phyloP scores from a whole-genome alignment of 345 rosid genomes.

The Citrus mangshanensis region DNA sequence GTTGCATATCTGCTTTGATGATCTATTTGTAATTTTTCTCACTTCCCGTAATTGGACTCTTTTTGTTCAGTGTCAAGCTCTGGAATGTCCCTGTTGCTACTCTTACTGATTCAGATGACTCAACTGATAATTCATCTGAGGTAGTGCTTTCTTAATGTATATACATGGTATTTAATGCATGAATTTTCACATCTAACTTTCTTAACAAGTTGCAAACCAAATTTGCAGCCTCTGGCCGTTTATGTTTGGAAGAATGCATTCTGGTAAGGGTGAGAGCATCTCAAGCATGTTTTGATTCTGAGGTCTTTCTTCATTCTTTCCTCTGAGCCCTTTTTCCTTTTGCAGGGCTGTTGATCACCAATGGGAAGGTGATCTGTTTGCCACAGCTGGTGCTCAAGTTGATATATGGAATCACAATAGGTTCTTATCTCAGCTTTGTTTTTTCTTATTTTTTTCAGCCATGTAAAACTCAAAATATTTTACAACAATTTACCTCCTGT shows the following conservation, averaged over 20 bases:
- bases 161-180: neutral
- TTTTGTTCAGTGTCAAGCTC: slow-evolving; percentile 71
- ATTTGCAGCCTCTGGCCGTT: slow-evolving; percentile 62
- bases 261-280: slow-evolving; percentile 42
- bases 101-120: slow-evolving; percentile 41
- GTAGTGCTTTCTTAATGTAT: slow-evolving; percentile 31
- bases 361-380: slow-evolving; percentile 86
- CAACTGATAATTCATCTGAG: slow-evolving; percentile 45
- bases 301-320: neutral
- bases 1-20: neutral
- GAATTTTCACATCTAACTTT: neutral
- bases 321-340: slow-evolving; percentile 7
- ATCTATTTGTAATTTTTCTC: neutral
- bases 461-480: neutral
- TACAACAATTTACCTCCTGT: slow-evolving; percentile 5
- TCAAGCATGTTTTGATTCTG: neutral
- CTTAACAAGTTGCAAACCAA: slow-evolving; percentile 22
- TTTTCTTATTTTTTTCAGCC: neutral
- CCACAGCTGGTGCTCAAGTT: slow-evolving; percentile 89
- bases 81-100: slow-evolving; percentile 87
- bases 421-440: slow-evolving; percentile 33
- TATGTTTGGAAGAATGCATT: slow-evolving; percentile 82
- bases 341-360: slow-evolving; percentile 95
- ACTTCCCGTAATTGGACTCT: neutral
- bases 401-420: slow-evolving; percentile 97